Evolutionary conservation across 148 eudicot species (phyloP).

Genomic region (Amaranthus cruentus): DNA sequence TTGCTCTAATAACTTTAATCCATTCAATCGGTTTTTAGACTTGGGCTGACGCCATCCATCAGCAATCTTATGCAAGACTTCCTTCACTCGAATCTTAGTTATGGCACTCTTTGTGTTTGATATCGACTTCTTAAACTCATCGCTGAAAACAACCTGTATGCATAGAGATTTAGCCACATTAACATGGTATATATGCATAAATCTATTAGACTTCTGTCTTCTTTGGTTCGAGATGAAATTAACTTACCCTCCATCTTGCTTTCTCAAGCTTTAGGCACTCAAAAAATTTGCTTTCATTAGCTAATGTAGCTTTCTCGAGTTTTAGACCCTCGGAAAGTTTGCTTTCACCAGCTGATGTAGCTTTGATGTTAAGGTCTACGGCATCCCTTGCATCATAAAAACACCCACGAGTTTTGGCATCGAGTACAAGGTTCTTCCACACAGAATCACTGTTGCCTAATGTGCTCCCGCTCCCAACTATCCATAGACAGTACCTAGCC

Average conservation of each 20-base stretch:
- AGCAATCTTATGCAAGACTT: conserved; percentile 38
- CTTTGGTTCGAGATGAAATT: not conserved
- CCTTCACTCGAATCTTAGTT: conserved; percentile 26
- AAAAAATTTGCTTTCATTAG: not conserved
- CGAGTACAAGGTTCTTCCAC: conserved; percentile 31
- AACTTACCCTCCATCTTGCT: conserved; percentile 47
- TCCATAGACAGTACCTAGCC: conserved; percentile 60
- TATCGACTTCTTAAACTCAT: conserved; percentile 32
- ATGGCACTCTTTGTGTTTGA: conserved; percentile 7
- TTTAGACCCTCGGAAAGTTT: conserved; percentile 18
- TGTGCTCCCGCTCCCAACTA: conserved; percentile 45
- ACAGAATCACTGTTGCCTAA: conserved; percentile 35
- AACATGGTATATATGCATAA: not conserved
- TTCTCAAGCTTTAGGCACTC: conserved; percentile 23
- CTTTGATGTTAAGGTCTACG: conserved; percentile 13
- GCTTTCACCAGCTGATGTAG: conserved; percentile 13
- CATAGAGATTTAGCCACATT: not conserved
- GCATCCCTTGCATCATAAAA: conserved; percentile 26
- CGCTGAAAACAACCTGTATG: conserved; percentile 34
- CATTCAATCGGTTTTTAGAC: not conserved
- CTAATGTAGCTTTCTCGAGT: not conserved
- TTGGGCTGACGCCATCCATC: conserved; percentile 29
- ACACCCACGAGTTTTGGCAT: conserved; percentile 40
- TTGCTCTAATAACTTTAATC: conserved; percentile 8
- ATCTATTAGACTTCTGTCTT: not conserved